Percentiles rank a stretch among this genome's conserved stretches.
Conservation (phyloP, 306 rosid genomes). For the Trichosanthes truncata region DNA sequence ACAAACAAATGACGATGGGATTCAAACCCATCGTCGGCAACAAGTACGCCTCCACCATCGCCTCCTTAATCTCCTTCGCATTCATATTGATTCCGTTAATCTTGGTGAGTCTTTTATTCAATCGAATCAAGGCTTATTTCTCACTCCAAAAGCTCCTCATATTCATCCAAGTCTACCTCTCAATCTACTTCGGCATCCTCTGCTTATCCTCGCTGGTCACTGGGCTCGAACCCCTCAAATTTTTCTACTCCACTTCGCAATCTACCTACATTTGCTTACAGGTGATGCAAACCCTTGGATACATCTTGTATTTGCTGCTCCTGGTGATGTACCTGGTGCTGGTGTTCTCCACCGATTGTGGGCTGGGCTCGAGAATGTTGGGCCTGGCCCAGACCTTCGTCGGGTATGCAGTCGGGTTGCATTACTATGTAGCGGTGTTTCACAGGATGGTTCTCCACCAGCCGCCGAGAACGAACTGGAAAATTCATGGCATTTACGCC, state of each 20-base stretch:
- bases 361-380: slow-evolving; percentile 44
- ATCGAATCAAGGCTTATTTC: slow-evolving; percentile 74
- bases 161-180: slow-evolving; percentile 78
- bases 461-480: slow-evolving; percentile 85
- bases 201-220: slow-evolving; percentile 49
- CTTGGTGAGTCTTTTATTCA: slow-evolving; percentile 64
- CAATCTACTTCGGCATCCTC: slow-evolving; percentile 78
- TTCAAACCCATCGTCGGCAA: slow-evolving; percentile 84
- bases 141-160: slow-evolving; percentile 82
- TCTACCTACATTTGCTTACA: slow-evolving; percentile 66
- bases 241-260: slow-evolving; percentile 76
- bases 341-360: slow-evolving; percentile 63
- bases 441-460: slow-evolving; percentile 59
- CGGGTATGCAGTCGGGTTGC: slow-evolving; percentile 68
- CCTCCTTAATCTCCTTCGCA: slow-evolving; percentile 44
- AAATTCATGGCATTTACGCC: slow-evolving; percentile 72
- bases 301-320: slow-evolving; percentile 52
- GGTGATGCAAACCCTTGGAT: slow-evolving; percentile 71
- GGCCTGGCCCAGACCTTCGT: slow-evolving; percentile 72
- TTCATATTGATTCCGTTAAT: slow-evolving; percentile 64
- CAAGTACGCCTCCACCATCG: slow-evolving; percentile 72
- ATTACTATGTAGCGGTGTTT: slow-evolving; percentile 86
- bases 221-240: slow-evolving; percentile 73
- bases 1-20: slow-evolving; percentile 53
- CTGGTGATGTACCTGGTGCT: slow-evolving; percentile 69